phyloP scores from a whole-genome alignment of 1,284 basidiomycete genomes.

The Melampsora larici-populina region DNA sequence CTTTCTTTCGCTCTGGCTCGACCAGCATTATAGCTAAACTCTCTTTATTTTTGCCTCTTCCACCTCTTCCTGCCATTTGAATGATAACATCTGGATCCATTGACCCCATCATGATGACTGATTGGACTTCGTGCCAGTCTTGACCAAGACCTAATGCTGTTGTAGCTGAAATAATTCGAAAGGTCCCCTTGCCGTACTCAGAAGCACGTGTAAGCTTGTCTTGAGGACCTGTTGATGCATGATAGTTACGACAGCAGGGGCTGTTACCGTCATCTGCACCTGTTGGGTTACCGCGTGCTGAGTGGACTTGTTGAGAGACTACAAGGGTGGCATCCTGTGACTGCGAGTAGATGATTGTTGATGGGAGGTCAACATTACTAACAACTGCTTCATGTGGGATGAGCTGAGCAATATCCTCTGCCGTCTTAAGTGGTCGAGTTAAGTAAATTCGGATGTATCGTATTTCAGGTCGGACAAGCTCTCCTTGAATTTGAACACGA shows the following conservation, averaged over 20 bases:
- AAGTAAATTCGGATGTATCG: conserved; percentile 1
- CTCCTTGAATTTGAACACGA: background rate
- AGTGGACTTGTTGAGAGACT: conserved; percentile 5
- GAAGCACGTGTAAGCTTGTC: background rate
- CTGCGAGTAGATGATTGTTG: background rate
- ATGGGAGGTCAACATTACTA: background rate
- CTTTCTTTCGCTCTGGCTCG: background rate
- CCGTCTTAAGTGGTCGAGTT: background rate
- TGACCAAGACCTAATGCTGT: conserved; percentile 8
- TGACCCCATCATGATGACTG: background rate
- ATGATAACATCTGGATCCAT: background rate
- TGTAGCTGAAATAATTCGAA: conserved; percentile 2
- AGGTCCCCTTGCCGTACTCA: background rate
- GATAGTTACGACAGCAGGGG: background rate
- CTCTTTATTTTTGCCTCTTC: background rate
- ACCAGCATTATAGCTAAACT: background rate
- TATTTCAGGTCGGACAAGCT: conserved; percentile 8
- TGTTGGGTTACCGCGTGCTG: background rate
- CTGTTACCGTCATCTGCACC: background rate
- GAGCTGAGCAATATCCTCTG: background rate
- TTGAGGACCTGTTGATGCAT: conserved; percentile 5
- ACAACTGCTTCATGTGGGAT: background rate
- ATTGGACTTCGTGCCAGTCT: conserved; percentile 12
- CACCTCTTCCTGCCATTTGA: background rate
- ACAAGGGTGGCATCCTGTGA: background rate